Evolutionary conservation across 2,329 filamentous ascomycete genomes (phyloP).

Genomic region (Alternaria brassicicola): DNA sequence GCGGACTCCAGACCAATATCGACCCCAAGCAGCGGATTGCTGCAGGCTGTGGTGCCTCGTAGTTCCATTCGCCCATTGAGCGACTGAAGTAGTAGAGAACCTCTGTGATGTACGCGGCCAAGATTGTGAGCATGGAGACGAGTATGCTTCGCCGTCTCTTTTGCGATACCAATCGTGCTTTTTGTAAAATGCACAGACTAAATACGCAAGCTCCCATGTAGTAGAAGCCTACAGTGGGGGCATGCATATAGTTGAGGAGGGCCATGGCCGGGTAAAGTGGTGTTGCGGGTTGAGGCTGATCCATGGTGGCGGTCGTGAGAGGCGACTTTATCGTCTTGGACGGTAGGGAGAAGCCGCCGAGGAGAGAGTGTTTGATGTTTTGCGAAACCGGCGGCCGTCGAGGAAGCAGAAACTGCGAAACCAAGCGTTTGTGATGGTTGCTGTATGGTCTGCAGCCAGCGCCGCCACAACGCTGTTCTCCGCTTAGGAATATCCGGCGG

Average conservation of each 20-base stretch:
- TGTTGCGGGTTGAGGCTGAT: slow-evolving; percentile 6
- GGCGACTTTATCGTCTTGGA: slow-evolving; percentile 4
- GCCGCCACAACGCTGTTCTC: slow-evolving; percentile 19
- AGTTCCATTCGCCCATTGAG: slow-evolving; percentile 36
- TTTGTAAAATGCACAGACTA: slow-evolving; percentile 40
- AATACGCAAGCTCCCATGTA: slow-evolving; percentile 37
- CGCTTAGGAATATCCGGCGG: slow-evolving; percentile 10
- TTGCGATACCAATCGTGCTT: slow-evolving; percentile 31
- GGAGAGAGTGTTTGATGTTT: slow-evolving; percentile 5
- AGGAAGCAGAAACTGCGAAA: slow-evolving; percentile 1
- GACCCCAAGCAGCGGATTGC: slow-evolving; percentile 44
- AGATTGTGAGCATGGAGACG: slow-evolving; percentile 16
- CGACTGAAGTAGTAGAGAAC: slow-evolving; percentile 43
- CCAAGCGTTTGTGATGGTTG: slow-evolving; percentile 8
- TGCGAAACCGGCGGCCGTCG: slow-evolving; percentile 4
- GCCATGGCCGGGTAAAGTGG: slow-evolving; percentile 30
- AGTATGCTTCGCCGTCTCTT: slow-evolving; percentile 32
- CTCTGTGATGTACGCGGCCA: slow-evolving; percentile 38
- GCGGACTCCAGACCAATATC: slow-evolving; percentile 41
- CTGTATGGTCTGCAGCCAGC: slow-evolving; percentile 14
- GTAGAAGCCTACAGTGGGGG: slow-evolving; percentile 40
- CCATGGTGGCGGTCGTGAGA: slow-evolving; percentile 17
- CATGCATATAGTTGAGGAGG: slow-evolving; percentile 44
- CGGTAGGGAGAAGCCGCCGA: slow-evolving; percentile 3
- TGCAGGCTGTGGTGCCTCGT: slow-evolving; percentile 40